Evolutionary conservation across 176 grass and related monocot genomes (phyloP).

Genomic region (Oryza officinalis): DNA sequence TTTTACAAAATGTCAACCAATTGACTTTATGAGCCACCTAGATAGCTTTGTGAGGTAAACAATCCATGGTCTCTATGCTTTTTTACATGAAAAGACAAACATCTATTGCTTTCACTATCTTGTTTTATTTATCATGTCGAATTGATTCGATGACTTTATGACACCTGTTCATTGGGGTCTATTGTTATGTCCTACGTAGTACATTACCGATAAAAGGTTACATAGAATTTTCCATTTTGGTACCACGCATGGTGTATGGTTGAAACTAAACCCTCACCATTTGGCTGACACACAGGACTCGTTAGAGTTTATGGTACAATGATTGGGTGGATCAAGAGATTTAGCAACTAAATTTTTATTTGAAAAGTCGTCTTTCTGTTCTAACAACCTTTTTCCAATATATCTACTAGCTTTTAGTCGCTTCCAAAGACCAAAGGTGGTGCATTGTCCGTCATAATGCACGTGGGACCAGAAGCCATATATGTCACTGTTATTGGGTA

Average conservation of each 20-base stretch:
- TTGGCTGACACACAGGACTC: not conserved
- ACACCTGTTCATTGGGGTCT: not conserved
- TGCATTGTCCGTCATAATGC: slow-evolving; percentile 7
- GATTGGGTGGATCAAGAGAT: slow-evolving; percentile 40
- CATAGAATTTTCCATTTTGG: slow-evolving; percentile 14
- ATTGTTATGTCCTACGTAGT: not conserved
- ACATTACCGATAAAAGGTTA: slow-evolving; percentile 13
- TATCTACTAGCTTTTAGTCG: not conserved
- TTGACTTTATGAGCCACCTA: no score
- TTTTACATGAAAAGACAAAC: not conserved
- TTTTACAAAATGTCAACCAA: not conserved
- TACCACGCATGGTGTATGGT: not conserved
- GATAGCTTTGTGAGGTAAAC: not conserved
- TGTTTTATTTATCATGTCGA: not conserved
- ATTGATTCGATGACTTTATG: not conserved
- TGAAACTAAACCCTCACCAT: slow-evolving; percentile 34
- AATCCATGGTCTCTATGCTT: rapidly evolving
- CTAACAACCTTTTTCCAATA: not conserved
- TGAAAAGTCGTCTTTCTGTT: slow-evolving; percentile 19
- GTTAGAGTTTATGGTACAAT: slow-evolving; percentile 43
- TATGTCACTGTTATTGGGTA: slow-evolving; percentile 26
- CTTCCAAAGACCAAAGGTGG: slow-evolving; percentile 1
- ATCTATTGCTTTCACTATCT: not conserved
- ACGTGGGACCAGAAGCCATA: not conserved
- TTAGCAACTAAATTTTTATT: not conserved